Evolutionary conservation across 208 protist species (phyloP).

Genomic region (Histomonas meleagridis): DNA sequence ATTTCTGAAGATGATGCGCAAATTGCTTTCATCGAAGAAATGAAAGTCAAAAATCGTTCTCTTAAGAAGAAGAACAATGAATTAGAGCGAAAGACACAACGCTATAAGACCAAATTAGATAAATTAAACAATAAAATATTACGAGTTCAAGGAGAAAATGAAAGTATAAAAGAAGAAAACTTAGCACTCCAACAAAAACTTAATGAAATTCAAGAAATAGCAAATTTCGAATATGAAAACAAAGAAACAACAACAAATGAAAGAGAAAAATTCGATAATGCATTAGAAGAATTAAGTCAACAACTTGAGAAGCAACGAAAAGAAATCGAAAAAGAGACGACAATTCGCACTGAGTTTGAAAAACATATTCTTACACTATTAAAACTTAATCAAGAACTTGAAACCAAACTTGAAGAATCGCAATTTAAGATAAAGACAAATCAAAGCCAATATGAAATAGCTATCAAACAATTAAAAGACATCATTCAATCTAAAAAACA

Average conservation of each 20-base stretch:
- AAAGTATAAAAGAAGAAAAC: too few relatives aligned
- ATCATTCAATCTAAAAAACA: not conserved
- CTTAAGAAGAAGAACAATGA: too few relatives aligned
- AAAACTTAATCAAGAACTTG: not conserved
- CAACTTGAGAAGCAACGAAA: not conserved
- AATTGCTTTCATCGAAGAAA: too few relatives aligned
- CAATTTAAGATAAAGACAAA: not conserved
- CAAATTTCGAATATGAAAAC: too few relatives aligned
- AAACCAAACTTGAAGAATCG: not conserved
- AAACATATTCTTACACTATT: not conserved
- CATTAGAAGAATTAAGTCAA: not conserved
- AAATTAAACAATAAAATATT: too few relatives aligned
- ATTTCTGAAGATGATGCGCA: not conserved
- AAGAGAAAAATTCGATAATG: not conserved
- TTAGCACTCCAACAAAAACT: too few relatives aligned
- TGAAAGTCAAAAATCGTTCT: too few relatives aligned
- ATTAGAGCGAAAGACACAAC: too few relatives aligned
- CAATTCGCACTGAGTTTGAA: not conserved
- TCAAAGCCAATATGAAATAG: not conserved
- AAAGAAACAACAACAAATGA: not conserved
- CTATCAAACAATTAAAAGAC: not conserved
- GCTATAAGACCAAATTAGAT: too few relatives aligned
- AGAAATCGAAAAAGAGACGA: not conserved
- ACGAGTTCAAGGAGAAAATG: not conserved
- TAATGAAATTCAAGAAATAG: too few relatives aligned